Evolutionary conservation across 805 yeast species (phyloP).

Genomic region (Yarrowia bubula): DNA sequence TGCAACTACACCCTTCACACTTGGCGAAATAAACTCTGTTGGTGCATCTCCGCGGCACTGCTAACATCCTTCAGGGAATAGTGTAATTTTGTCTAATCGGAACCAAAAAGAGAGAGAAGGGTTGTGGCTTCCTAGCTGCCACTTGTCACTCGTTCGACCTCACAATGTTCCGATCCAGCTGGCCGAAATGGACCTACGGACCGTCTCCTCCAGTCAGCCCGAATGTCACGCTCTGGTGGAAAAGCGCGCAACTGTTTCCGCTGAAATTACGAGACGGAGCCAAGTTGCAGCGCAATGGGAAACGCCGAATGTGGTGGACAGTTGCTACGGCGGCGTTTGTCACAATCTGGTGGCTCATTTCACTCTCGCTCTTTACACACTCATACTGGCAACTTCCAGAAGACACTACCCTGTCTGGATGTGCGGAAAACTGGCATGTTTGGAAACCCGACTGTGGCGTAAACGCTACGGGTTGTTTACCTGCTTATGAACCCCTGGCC

Average conservation of each 20-base stretch:
- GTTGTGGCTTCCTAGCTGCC: neutral
- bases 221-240: slow-evolving; percentile 15
- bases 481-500: neutral
- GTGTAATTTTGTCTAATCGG: too few relatives aligned
- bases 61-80: too few relatives aligned
- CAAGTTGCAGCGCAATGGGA: neutral
- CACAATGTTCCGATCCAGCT: neutral
- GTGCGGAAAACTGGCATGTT: slow-evolving; percentile 13
- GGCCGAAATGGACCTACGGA: slow-evolving; percentile 14
- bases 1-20: too few relatives aligned
- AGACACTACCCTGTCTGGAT: neutral
- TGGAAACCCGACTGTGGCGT: slow-evolving; percentile 15
- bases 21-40: too few relatives aligned
- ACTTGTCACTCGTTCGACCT: neutral
- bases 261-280: neutral
- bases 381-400: slow-evolving; percentile 18
- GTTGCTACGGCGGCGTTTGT: neutral
- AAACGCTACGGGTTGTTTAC: slow-evolving; percentile 4
- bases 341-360: neutral
- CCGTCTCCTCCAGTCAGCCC: slow-evolving; percentile 13
- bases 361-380: neutral
- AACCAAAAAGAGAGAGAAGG: too few relatives aligned
- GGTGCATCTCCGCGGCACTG: too few relatives aligned
- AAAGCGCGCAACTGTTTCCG: neutral
- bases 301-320: neutral